Base-by-base conservation (phyloP, 169 alveolate species). In the Plasmodium coatneyi region DNA sequence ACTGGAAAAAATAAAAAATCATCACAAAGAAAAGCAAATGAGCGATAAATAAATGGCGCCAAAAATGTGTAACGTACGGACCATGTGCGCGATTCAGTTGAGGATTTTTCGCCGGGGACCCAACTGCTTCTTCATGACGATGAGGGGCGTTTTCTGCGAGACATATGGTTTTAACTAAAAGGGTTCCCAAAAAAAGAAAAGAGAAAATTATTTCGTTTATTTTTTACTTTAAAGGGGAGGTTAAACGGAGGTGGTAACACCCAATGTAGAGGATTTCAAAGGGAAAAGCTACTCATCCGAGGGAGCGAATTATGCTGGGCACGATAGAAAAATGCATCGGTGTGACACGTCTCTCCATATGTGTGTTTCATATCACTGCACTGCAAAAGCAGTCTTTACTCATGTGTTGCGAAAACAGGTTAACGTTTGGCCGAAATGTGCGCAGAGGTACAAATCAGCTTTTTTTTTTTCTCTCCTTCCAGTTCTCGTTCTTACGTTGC, bases 101-200 rank as follows among this genome's bases (percentile, higher is more conserved):
- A 84, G 56, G 60, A 84, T 76, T 84, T 84, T 84, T 84, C 49
- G 52, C 30, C 60, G 52, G 52, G 92, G 92, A 5, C 92, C 92
- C 49, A 84, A 52, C 41, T 84, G 92, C 39, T 84, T 84, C 78
- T 84, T 84, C 92, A 84, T 84, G 28, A 84, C 92, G 78, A 84
- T 84, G 28, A 87, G 72, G n/a, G 96, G 96, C 1, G 97, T 96
- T 81, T 93, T 91, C 43, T 93, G 96, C 14, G 97, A 96, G 19
- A 96, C 97, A 74, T 96, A 96, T 14, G 97, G 97, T 83, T 96
- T 96, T 14, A 96, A 90, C 97, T 95, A 74, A 60, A 9, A 25
- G 22, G 66, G 60, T 0, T 14, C 19, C 60, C 6, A 0, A 9
- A 39, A 72, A 46, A 71, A 39, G 28, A 49, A 32, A 49, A 10